Base-by-base conservation (phyloP, 495 filamentous ascomycete genomes). In the Aspergillus cristatus region DNA sequence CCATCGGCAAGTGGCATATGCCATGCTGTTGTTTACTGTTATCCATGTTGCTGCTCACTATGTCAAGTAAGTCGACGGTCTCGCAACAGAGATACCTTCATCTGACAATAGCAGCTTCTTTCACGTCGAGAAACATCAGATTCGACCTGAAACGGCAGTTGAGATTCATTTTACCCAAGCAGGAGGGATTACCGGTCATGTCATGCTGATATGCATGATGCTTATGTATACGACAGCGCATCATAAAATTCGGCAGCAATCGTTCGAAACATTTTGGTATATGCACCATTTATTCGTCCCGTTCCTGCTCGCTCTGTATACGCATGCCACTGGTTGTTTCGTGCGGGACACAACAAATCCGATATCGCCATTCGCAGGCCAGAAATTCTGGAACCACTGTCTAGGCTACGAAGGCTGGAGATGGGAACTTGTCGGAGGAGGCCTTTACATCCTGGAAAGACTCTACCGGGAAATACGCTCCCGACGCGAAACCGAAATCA, bases 251-350 rank as follows among this genome's bases (percentile, higher is more conserved):
- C 83, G 91, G 35, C 86, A 97, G 55, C 91, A 99, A 53, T 93
- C 84, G 2, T 99, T 84, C 59, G 91, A 99, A 62, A 90, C 90
- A 1, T 99, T 99, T 55, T 97, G 90, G 91, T 99, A 99, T 61
- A 94, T 86, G 8, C 91, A 99, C 58, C 93, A 99, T 47, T 75
- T 99, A 7, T 96, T 96, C 55, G 82, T 99, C 44, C 89, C 93
- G 11, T 99, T 99, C 64, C 65, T 96, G 53, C 72, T 99, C 28
- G 86, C 72, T 13, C 75, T 97, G 32, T 99, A 99, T 50, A 97
- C 91, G 17, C 91, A 99, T 60, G 88, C 91, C 7, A 86, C 86
- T 11, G 86, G 86, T 29, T 99, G 91, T 60, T 99, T 99, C 64
- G 91, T 97, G 41, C 82, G 87, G 41, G 81, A 93, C 48, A 79